These are phyloP conservation scores for Inga laurina DNA, from an alignment of 306 rosid genomes.

Conservation along the genomic window DNA sequence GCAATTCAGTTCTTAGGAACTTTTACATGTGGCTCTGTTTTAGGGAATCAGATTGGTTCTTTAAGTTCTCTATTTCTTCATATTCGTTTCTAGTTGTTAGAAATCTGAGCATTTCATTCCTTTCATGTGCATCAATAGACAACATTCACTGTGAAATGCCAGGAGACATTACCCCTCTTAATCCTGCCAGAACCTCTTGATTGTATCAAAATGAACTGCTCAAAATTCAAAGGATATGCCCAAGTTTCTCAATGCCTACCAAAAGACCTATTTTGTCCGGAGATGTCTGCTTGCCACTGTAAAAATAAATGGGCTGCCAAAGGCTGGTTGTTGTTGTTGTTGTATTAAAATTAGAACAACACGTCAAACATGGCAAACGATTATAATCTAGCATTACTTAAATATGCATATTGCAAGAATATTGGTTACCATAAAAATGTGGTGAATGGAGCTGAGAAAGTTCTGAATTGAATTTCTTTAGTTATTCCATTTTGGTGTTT, in stretches of 20 bases:
- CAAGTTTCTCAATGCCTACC: background rate
- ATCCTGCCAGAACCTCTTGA: background rate
- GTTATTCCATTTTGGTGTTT: conserved; percentile 23
- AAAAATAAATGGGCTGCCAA: background rate
- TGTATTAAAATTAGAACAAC: conserved; percentile 4
- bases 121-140: background rate
- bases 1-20: background rate
- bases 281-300: background rate
- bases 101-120: background rate
- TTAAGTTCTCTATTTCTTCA: background rate
- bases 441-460: background rate
- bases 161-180: background rate
- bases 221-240: conserved; percentile 6
- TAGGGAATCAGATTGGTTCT: background rate
- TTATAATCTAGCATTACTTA: background rate
- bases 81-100: background rate
- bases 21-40: background rate
- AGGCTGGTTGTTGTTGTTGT: background rate
- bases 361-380: background rate
- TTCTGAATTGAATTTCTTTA: background rate
- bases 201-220: background rate
- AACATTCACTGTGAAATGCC: background rate
- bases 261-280: background rate
- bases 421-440: background rate
- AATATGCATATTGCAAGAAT: conserved; percentile 4